Percentiles rank a stretch among this genome's conserved stretches.
Conservation (phyloP, 164 flowering plant species). For the Platanus orientalis region DNA sequence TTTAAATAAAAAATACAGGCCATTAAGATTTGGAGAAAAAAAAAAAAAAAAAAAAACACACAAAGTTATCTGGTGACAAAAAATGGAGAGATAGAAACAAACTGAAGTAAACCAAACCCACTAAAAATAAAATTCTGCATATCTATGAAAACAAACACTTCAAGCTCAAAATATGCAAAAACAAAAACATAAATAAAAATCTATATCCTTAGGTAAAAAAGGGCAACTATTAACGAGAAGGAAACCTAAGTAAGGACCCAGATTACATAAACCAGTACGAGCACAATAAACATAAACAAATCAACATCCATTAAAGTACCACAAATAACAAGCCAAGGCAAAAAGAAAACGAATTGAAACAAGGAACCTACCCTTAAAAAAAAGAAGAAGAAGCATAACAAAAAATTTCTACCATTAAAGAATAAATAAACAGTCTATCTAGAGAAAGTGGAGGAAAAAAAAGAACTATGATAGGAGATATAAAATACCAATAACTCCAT, state of each 20-base stretch:
- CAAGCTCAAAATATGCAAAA: too few species aligned
- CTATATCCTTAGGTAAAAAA: too few species aligned
- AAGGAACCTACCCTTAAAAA: too few species aligned
- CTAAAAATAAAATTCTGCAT: neutral
- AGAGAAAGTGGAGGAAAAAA: neutral
- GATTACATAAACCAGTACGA: neutral
- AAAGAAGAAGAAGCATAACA: too few species aligned
- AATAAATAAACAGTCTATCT: neutral
- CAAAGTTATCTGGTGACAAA: too few species aligned
- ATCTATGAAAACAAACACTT: too few species aligned
- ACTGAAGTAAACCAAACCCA: neutral
- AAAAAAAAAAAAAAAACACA: too few species aligned
- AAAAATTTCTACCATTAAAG: neutral
- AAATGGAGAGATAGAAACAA: neutral
- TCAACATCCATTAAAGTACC: neutral
- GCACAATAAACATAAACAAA: neutral
- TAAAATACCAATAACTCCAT: slow-evolving; percentile 76
- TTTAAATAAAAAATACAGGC: too few species aligned
- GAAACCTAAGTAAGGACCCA: neutral
- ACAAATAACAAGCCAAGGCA: neutral
- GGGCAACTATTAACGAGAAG: neutral
- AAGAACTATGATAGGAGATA: neutral
- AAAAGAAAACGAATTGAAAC: too few species aligned
- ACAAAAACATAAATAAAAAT: too few species aligned
- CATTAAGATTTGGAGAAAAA: too few species aligned